Base-by-base conservation (phyloP, 2,329 filamentous ascomycete genomes). In the Alternaria gansuensis region DNA sequence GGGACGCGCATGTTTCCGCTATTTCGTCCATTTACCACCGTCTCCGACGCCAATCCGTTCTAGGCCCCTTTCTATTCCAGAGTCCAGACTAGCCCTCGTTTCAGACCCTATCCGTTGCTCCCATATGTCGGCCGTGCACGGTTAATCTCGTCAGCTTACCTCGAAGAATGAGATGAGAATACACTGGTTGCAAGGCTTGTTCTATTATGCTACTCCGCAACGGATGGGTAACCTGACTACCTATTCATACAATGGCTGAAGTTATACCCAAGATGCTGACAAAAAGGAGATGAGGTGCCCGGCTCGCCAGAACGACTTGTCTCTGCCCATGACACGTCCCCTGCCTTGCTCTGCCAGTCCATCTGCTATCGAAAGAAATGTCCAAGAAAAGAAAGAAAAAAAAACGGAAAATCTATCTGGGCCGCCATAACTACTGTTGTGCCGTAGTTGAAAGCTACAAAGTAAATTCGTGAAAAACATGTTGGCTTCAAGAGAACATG, bases 211-310 rank as follows among this genome's bases (percentile, higher is more conserved):
- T 57, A 55, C 33, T 52, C 51, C 57, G 44, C 54, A 59, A 52
- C 40, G 5, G 3, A 41, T 52, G 54, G 55, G 8, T 54, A 62
- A 59, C 5, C 37, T 54, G 54, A 50, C 44, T 48, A 54, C 14
- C 56, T 62, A 64, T 43, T 34, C 45, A 60, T 64, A 59, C 51
- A 54, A 43, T 51, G 39, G 28, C 33, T 58, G 31, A 54, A 46
- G 37, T 36, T 59, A 48, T 58, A 54, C 52, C 40, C 51, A 57
- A 55, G 3, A 49, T 51, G 52, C 50, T 31, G 17, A 29, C 6
- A 7, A 23, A 46, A 53, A 45, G 4, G 55, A 28, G n/a, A 44
- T 21, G 37, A 48, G 14, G 37, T 50, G n/a, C 17, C 14, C 39
- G 5, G 29, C 31, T 34, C 29, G 21, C 44, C 23, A 26, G 31